These are phyloP conservation scores for Candida rishiriensis DNA, from an alignment of 805 yeast genomes.

Conservation along the genomic window DNA sequence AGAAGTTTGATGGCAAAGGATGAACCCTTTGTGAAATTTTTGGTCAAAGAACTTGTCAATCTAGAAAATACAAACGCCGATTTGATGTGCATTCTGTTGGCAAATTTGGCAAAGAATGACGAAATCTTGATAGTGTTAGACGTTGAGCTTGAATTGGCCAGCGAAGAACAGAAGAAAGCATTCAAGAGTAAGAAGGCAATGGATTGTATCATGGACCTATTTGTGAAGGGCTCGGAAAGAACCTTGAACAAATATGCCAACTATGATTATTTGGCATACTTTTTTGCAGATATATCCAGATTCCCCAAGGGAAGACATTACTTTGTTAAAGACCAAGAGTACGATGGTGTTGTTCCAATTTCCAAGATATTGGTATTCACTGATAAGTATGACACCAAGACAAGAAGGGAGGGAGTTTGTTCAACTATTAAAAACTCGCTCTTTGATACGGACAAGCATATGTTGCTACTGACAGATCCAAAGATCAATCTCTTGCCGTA, in stretches of 20 bases:
- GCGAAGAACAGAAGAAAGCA: conserved; percentile 35
- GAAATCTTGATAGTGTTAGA: conserved; percentile 50
- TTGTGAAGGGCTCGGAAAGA: conserved; percentile 78
- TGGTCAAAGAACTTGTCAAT: conserved; percentile 48
- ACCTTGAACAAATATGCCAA: conserved; percentile 66
- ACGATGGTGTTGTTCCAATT: conserved; percentile 74
- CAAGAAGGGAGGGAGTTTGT: conserved; percentile 88
- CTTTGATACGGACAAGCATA: conserved; percentile 73
- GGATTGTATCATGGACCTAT: conserved; percentile 84
- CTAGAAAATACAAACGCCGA: conserved; percentile 67
- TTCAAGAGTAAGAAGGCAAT: conserved; percentile 58
- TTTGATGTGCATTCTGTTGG: conserved; percentile 73
- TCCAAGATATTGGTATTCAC: conserved; percentile 82
- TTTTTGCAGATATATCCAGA: conserved; percentile 87
- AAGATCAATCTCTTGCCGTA: conserved; percentile 75
- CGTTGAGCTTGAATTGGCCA: conserved; percentile 29
- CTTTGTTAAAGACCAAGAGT: conserved; percentile 65
- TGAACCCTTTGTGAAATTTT: conserved; percentile 43
- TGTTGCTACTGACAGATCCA: conserved; percentile 51
- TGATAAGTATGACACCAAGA: conserved; percentile 68
- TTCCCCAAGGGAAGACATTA: conserved; percentile 69
- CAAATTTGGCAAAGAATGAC: conserved; percentile 82
- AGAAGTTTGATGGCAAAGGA: conserved; percentile 67
- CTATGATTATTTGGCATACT: conserved; percentile 79
- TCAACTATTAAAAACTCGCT: conserved; percentile 87